Evolutionary conservation across 2,329 filamentous ascomycete genomes (phyloP).

Genomic region (Alternaria atra): DNA sequence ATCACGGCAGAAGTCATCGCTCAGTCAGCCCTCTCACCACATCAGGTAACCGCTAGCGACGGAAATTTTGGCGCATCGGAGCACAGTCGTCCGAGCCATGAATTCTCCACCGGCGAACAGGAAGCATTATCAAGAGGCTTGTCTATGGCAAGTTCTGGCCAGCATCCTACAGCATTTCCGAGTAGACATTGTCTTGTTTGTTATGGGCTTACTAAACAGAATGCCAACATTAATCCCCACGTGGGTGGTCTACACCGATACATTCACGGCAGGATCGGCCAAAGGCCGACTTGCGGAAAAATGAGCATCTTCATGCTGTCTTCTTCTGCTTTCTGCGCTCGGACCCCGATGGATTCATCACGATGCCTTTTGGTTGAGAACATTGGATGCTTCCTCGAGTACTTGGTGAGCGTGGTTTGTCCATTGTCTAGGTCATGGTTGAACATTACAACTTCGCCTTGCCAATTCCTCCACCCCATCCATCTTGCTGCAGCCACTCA

Average conservation of each 20-base stretch:
- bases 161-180: neutral
- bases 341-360: neutral
- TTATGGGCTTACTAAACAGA: no score
- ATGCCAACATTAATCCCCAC: no score
- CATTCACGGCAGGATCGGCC: neutral
- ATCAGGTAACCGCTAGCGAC: slow-evolving; percentile 8
- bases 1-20: slow-evolving; percentile 13
- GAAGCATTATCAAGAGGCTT: neutral
- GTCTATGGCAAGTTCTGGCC: neutral
- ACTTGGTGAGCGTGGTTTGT: neutral
- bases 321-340: neutral
- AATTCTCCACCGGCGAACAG: neutral
- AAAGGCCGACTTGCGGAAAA: neutral
- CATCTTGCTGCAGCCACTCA: slow-evolving; percentile 56
- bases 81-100: slow-evolving; percentile 32
- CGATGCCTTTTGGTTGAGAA: neutral
- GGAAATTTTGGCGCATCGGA: slow-evolving; percentile 21
- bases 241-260: neutral
- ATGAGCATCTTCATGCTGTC: neutral
- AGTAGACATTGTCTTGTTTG: neutral
- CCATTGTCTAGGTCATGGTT: neutral
- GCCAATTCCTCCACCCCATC: slow-evolving; percentile 62
- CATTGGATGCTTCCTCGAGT: no score
- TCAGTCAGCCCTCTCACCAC: neutral
- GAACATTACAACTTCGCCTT: slow-evolving; percentile 15